Conservation (phyloP, 2,329 filamentous ascomycete species). For the Knufia fluminis region DNA sequence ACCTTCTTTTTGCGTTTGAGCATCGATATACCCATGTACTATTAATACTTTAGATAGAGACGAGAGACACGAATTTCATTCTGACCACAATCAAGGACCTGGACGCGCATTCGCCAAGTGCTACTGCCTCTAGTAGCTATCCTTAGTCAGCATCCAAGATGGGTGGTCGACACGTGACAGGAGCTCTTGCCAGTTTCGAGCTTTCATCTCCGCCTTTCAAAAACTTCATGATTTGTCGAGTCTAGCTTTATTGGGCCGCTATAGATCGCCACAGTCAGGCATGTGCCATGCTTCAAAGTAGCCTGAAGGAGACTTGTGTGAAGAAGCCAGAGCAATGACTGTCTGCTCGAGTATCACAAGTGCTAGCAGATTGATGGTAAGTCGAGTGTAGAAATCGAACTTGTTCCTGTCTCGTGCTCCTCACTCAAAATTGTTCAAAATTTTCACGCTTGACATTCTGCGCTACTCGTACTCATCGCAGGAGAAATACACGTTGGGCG, state of each 20-base stretch:
- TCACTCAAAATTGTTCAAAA: not conserved
- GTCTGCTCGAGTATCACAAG: not conserved
- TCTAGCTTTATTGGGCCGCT: not conserved
- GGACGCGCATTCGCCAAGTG: too few species aligned
- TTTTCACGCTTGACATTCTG: not conserved
- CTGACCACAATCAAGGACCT: not conserved
- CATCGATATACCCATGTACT: constrained; percentile 7
- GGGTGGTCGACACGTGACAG: not conserved
- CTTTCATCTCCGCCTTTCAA: constrained; percentile 4
- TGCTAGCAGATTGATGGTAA: not conserved
- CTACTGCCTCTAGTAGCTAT: too few species aligned
- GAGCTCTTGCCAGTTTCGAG: not conserved
- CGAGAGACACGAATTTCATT: constrained; percentile 1
- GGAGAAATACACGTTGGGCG: too few species aligned
- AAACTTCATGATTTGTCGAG: not conserved
- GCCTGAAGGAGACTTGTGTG: not conserved
- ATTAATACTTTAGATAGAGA: constrained; percentile 5
- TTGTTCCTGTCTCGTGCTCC: not conserved
- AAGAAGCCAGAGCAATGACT: not conserved
- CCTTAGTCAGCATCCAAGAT: too few species aligned
- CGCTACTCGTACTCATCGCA: too few species aligned
- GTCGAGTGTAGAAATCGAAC: not conserved
- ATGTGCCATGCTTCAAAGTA: not conserved
- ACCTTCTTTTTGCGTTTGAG: not conserved
- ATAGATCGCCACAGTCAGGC: not conserved